Percentiles rank a stretch among this genome's conserved stretches.
These are phyloP conservation scores for Ophiostoma ulmi DNA, from an alignment of 2,329 filamentous ascomycete genomes.

Conservation along the genomic window DNA sequence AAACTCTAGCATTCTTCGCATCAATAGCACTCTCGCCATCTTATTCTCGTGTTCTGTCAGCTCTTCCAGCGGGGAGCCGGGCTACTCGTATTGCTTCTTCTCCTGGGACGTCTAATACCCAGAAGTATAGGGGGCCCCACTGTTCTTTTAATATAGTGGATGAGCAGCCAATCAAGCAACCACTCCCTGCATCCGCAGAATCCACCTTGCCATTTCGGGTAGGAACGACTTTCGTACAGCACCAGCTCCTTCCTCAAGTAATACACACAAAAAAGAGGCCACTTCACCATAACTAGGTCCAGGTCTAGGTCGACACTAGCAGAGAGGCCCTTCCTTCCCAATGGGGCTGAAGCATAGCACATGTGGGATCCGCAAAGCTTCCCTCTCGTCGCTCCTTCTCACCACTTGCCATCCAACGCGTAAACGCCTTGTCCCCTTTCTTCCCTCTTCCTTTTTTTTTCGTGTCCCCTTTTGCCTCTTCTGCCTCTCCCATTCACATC, in stretches of 20 bases:
- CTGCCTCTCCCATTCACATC: neutral
- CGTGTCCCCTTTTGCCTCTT: neutral
- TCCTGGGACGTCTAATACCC: neutral
- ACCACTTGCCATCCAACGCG: slow-evolving; percentile 14
- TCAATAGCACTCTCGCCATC: neutral
- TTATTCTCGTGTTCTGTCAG: slow-evolving; percentile 4
- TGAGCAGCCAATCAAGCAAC: neutral
- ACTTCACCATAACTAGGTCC: slow-evolving; percentile 13
- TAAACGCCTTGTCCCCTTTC: slow-evolving; percentile 9
- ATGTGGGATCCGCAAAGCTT: slow-evolving; percentile 12
- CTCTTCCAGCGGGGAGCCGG: neutral
- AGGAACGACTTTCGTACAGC: slow-evolving; percentile 1
- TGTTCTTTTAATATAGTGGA: neutral
- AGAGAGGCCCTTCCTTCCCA: slow-evolving; percentile 12
- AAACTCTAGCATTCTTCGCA: neutral
- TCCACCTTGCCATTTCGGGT: neutral
- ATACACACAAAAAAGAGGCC: slow-evolving; percentile 13
- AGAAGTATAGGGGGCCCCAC: slow-evolving; percentile 8
- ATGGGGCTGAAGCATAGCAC: slow-evolving; percentile 12
- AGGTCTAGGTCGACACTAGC: neutral
- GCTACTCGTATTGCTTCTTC: neutral
- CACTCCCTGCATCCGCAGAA: neutral
- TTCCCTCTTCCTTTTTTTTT: slow-evolving; percentile 9
- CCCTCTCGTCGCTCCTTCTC: slow-evolving; percentile 9
- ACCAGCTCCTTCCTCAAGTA: neutral